phyloP scores from a whole-genome alignment of 805 yeast genomes.

The Diddensiella santjacobensis region DNA sequence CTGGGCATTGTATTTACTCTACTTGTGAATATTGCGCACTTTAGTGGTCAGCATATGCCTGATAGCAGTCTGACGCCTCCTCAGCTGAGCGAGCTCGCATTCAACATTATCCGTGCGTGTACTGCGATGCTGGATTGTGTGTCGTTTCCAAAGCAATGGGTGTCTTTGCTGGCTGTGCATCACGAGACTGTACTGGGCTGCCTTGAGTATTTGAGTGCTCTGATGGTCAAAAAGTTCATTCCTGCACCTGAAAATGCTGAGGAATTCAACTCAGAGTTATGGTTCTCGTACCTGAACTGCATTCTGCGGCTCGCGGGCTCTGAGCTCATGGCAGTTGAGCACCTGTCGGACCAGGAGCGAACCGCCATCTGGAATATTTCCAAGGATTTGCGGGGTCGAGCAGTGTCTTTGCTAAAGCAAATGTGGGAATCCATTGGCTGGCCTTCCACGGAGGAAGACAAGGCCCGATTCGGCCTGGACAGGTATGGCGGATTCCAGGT shows the following conservation, averaged over 20 bases:
- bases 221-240: slow-evolving; percentile 48
- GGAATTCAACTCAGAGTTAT: slow-evolving; percentile 53
- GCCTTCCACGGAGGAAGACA: slow-evolving; percentile 53
- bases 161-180: slow-evolving; percentile 46
- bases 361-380: slow-evolving; percentile 64
- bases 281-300: slow-evolving; percentile 65
- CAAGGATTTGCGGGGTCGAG: slow-evolving; percentile 57
- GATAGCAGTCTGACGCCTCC: slow-evolving; percentile 24
- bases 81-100: slow-evolving; percentile 28
- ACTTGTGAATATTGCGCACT: slow-evolving; percentile 26
- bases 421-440: slow-evolving; percentile 77
- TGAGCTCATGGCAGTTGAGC: slow-evolving; percentile 67
- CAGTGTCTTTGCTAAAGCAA: slow-evolving; percentile 50
- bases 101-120: slow-evolving; percentile 28
- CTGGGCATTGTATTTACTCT: slow-evolving; percentile 50
- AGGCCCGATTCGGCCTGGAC: slow-evolving; percentile 54
- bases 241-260: slow-evolving; percentile 51
- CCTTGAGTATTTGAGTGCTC: slow-evolving; percentile 40
- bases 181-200: slow-evolving; percentile 31
- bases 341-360: slow-evolving; percentile 66
- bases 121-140: slow-evolving; percentile 27
- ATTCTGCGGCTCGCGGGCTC: slow-evolving; percentile 57
- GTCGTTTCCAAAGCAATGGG: slow-evolving; percentile 55
- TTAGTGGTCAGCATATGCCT: slow-evolving; percentile 21
- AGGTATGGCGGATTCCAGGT: slow-evolving; percentile 70